Base-by-base conservation (phyloP, 208 protist genomes). In the Leishmania amazonensis region DNA sequence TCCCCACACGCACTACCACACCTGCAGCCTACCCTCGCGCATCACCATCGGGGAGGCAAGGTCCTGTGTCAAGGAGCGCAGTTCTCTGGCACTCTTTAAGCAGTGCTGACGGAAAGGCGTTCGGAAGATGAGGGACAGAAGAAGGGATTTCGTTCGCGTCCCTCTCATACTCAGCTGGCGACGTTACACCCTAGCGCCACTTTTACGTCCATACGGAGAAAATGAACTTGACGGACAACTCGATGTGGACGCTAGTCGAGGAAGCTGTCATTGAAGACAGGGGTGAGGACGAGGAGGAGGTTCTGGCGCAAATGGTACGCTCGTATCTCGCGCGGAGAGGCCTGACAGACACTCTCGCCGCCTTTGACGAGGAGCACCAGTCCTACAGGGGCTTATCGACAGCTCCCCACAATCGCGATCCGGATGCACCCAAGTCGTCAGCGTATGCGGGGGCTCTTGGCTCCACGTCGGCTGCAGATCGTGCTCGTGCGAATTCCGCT, bases 321-420 rank as follows among this genome's bases (percentile, higher is more conserved):
- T 94, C 93, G 13, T 94, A 95, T 75, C 84, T 96, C 6, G 80
- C 87, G 21, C 81, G 90, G 2, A 85, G 87, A n/a, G 93, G 93
- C 4, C 82, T 95, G 49, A 81, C 90, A 2, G 88, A 94, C 68
- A 93, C 93, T 0, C 84, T 95, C 21, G 75, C 70, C 38, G 84
- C 88, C 7, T 88, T 95, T 35, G 89, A 93, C 53, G 80, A 81
- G 62, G 74, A 81, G 74, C 80, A 76, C 13, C 58, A 54, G 21
- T 73, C 17, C 38, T 64, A 76, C 31, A 13, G 79, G 24, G 28
- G 9, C 28, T 75, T 28, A 53, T 64, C 15, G 24, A 71, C 73
- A 0, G 8, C 35, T 58, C 80, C 54, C 24, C 38, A 40, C 47
- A 40, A n/a, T 9, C 2, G 24, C 2, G 19, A 15, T 42, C 15